Conservation (phyloP, 306 rosid genomes). For the Luffa acutangula region DNA sequence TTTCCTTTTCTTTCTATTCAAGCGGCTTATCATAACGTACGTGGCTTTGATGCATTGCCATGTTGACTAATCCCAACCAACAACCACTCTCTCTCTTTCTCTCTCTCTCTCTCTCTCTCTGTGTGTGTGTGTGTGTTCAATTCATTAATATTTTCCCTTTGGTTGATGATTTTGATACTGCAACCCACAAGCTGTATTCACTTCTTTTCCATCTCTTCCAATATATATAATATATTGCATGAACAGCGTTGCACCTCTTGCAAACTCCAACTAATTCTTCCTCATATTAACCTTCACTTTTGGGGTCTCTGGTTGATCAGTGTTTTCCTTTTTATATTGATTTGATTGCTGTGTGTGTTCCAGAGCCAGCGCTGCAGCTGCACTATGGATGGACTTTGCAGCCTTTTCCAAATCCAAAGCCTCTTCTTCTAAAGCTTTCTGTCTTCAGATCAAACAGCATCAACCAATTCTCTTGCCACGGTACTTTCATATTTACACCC, state of each 20-base stretch:
- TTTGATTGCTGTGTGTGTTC: neutral
- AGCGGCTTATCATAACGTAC: slow-evolving; percentile 45
- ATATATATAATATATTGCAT: neutral
- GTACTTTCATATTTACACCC: neutral
- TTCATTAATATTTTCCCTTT: neutral
- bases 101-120: neutral
- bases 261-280: neutral
- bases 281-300: neutral
- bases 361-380: neutral
- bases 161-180: slow-evolving; percentile 1
- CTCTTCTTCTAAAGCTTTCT: neutral
- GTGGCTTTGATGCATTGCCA: slow-evolving; percentile 55
- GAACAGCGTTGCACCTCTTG: neutral
- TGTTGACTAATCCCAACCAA: slow-evolving; percentile 81
- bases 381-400: neutral
- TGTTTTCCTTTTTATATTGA: neutral
- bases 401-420: neutral
- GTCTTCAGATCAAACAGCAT: neutral
- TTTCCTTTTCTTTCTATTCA: slow-evolving; percentile 20
- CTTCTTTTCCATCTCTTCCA: neutral
- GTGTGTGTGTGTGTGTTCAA: too few species aligned
- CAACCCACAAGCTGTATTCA: neutral
- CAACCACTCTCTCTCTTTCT: slow-evolving; percentile 25
- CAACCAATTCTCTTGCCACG: neutral
- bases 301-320: neutral